phyloP scores from a whole-genome alignment of 2,329 filamentous ascomycete genomes.

The Beauveria varroae region DNA sequence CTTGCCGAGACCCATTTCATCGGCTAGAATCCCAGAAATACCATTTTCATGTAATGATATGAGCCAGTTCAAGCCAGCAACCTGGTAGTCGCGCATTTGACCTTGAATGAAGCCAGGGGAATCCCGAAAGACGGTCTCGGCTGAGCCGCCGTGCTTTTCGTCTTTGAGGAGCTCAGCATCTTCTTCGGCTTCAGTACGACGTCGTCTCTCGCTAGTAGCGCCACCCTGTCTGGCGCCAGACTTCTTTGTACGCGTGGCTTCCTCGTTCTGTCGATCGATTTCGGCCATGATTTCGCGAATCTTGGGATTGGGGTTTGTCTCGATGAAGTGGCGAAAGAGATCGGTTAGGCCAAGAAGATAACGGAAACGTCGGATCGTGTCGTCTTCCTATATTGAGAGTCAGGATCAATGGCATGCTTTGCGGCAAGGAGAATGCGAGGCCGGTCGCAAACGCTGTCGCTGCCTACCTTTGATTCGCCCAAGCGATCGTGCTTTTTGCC shows the following conservation, averaged over 20 bases:
- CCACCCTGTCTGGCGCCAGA: constrained; percentile 75
- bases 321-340: constrained; percentile 97
- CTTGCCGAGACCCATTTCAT: constrained; percentile 98
- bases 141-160: constrained; percentile 78
- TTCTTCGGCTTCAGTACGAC: constrained; percentile 94
- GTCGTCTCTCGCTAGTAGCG: constrained; percentile 66
- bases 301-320: constrained; percentile 90
- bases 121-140: constrained; percentile 86
- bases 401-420: not conserved
- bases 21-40: constrained; percentile 94
- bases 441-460: not conserved
- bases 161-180: constrained; percentile 83
- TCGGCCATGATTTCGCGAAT: constrained; percentile 90
- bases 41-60: constrained; percentile 97
- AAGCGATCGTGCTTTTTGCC: constrained; percentile 91
- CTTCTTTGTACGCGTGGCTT: constrained; percentile 63
- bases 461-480: constrained; percentile 78
- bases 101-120: constrained; percentile 86
- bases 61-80: constrained; percentile 94
- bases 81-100: constrained; percentile 91
- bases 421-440: not conserved
- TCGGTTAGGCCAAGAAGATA: constrained; percentile 94
- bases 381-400: constrained; percentile 62
- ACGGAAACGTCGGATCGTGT: constrained; percentile 86
- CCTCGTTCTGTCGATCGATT: constrained; percentile 87